Percentiles rank a stretch among this genome's conserved stretches.
phyloP scores from a whole-genome alignment of 2,329 filamentous ascomycete species.

The Neonectria punicea region DNA sequence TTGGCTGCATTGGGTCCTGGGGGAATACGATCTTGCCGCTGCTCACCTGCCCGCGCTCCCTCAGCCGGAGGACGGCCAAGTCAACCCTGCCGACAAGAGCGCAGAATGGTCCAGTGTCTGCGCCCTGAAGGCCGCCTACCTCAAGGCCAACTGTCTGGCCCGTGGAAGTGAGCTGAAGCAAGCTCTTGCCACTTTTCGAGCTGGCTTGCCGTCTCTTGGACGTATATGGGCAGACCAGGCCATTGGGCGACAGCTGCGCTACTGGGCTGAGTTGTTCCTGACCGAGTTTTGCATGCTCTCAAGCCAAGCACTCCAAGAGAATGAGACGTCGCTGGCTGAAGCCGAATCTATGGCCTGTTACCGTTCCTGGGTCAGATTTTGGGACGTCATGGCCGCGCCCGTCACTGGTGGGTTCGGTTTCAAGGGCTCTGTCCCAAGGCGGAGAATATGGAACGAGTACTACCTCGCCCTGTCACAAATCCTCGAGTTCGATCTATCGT shows the following conservation, averaged over 20 bases:
- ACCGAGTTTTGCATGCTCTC: slow-evolving; percentile 79
- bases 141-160: slow-evolving; percentile 74
- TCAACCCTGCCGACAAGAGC: slow-evolving; percentile 63
- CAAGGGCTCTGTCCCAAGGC: slow-evolving; percentile 67
- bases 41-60: slow-evolving; percentile 72
- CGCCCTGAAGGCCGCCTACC: slow-evolving; percentile 79
- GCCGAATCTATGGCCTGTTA: slow-evolving; percentile 66
- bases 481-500: slow-evolving; percentile 73
- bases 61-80: slow-evolving; percentile 62
- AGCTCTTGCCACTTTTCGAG: slow-evolving; percentile 73
- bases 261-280: slow-evolving; percentile 83
- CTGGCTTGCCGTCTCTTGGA: slow-evolving; percentile 71
- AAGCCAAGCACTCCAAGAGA: slow-evolving; percentile 66
- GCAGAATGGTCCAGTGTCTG: slow-evolving; percentile 86
- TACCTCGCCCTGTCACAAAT: slow-evolving; percentile 83
- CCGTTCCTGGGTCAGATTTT: slow-evolving; percentile 77
- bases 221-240: slow-evolving; percentile 61
- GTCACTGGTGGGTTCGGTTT: slow-evolving; percentile 67
- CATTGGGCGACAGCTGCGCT: slow-evolving; percentile 72
- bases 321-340: slow-evolving; percentile 61
- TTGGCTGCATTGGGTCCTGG: slow-evolving; percentile 84
- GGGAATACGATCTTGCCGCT: slow-evolving; percentile 69
- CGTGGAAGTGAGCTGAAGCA: slow-evolving; percentile 62
- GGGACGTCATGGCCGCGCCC: slow-evolving; percentile 62
- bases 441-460: slow-evolving; percentile 85